Evolutionary conservation across 106 monocot species (phyloP).

Genomic region (Narthecium ossifragum): DNA sequence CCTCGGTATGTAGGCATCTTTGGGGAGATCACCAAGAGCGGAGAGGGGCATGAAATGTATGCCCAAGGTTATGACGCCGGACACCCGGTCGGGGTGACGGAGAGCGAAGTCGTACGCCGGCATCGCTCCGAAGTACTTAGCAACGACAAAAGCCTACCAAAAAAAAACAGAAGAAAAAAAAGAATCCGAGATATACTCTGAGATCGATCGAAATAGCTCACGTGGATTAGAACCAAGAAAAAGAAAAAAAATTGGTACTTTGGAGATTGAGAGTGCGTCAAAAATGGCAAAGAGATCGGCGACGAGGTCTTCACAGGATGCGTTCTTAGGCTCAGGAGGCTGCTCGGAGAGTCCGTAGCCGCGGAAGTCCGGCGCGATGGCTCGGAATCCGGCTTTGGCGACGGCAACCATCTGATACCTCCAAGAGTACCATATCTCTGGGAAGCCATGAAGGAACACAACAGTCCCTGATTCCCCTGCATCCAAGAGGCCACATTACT

Average conservation of each 20-base stretch:
- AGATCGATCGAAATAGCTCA: too few relatives aligned
- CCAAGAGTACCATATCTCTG: conserved; percentile 86
- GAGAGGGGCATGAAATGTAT: conserved; percentile 13
- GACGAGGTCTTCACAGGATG: conserved; percentile 24
- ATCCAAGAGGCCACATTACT: background rate
- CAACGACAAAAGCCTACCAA: conserved; percentile 35
- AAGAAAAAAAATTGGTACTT: conserved; percentile 10
- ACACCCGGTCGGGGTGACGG: conserved; percentile 11
- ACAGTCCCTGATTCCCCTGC: conserved; percentile 44
- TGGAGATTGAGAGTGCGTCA: conserved; percentile 26
- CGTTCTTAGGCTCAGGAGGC: conserved; percentile 22
- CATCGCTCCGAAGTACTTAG: conserved; percentile 34
- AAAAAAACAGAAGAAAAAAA: too few relatives aligned
- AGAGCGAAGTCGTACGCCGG: conserved; percentile 18
- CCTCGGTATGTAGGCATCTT: conserved; percentile 25
- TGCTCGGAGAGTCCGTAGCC: conserved; percentile 7
- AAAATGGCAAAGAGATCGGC: conserved; percentile 42
- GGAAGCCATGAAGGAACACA: conserved; percentile 30
- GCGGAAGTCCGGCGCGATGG: conserved; percentile 31
- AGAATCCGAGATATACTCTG: too few relatives aligned
- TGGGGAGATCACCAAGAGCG: background rate
- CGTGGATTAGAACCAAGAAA: too few relatives aligned
- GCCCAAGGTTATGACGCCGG: conserved; percentile 24
- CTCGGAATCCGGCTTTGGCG: conserved; percentile 39
- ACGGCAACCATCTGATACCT: conserved; percentile 63